Conservation (phyloP, 2,329 filamentous ascomycete species). For the Proliferodiscus dingleyae region DNA sequence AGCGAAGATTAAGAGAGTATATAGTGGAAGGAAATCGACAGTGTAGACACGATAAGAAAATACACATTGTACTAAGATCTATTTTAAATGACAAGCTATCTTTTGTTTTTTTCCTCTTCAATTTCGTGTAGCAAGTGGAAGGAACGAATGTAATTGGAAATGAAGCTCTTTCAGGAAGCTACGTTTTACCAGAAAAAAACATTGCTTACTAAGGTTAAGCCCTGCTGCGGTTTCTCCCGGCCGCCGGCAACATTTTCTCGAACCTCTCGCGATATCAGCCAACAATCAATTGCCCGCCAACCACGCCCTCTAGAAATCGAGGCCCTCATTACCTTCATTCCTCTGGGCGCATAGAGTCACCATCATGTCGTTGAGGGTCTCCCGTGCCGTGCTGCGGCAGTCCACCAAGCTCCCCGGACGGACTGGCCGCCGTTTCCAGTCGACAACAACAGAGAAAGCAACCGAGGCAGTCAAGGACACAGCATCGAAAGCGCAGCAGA, state of each 20-base stretch:
- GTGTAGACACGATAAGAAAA: conserved; percentile 3
- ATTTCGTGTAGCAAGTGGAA: not conserved
- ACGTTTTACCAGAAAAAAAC: not conserved
- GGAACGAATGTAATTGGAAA: not conserved
- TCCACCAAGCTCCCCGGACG: conserved; percentile 26
- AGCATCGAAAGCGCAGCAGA: conserved; percentile 38
- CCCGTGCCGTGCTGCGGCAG: conserved; percentile 29
- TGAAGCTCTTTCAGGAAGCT: no score
- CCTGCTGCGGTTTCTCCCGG: conserved; percentile 18
- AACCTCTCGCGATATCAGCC: conserved; percentile 19
- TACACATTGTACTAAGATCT: conserved; percentile 13
- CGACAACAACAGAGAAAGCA: conserved; percentile 47
- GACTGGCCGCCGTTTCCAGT: conserved; percentile 47
- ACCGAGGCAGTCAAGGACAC: conserved; percentile 40
- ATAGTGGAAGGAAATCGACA: not conserved
- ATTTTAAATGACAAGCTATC: not conserved
- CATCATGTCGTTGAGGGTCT: conserved; percentile 29
- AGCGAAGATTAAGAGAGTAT: conserved; percentile 38
- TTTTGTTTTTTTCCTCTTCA: not conserved
- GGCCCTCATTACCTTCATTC: conserved; percentile 15
- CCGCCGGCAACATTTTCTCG: conserved; percentile 21
- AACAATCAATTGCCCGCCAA: conserved; percentile 27
- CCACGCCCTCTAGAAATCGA: conserved; percentile 14
- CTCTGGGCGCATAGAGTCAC: conserved; percentile 17
- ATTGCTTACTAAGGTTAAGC: conserved; percentile 8